Base-by-base conservation (phyloP, 225 moss, liverwort and hornwort genomes). In the Lunularia cruciata region DNA sequence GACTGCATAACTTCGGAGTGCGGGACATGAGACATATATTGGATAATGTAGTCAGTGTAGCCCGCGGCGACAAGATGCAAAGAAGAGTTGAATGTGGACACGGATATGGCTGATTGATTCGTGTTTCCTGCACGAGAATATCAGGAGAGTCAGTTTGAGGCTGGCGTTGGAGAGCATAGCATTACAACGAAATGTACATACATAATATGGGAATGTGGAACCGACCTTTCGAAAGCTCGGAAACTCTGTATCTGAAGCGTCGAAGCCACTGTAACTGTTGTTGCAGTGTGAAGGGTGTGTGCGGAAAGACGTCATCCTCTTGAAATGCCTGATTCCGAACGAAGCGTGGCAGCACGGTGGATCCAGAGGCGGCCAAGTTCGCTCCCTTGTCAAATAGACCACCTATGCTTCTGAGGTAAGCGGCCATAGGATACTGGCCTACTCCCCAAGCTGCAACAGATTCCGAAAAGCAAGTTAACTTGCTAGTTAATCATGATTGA, bases 331-430 rank as follows among this genome's bases (percentile, higher is more conserved):
- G 26, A 56, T 28, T 56, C 55, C 0, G 10, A 56, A 14, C 25
- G 27, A 56, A 14, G 13, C 28, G 1, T 26, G 8, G 23, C 10
- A 80, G 58, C 5, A 83, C 86, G 0, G 83, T 48, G 8, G 62
- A 72, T 25, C 86, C 86, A 28, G 69, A 71, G 0, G 78, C 78
- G 0, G 86, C 83, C 28, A 86, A 86, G 72, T 83, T 83, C 63
- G 60, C 68, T 72, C 86, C 83, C 1, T 72, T 66, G 0, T 46
- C 62, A 57, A 77, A 78, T 3, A 80, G 69, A 5, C 74, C 2
- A 55, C 36, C 64, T 13, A 75, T 57, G 8, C 83, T 55, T 53
- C 77, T 65, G 42, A 86, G 45, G 6, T 65, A 57, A 0, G 86
- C 77, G 46, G 77, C 79, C 47, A 68, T 77, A 27, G 83, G 83